Evolutionary conservation across 129 eudicot genomes (phyloP).

Genomic region (sunflower (Helianthus annuus)): HanXRQr2.0-SUNRISE NC_035436.2:52076047-52076546

Average conservation of each 20-base stretch:
- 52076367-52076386: too few relatives aligned
- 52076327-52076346: neutral
- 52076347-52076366: neutral
- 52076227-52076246: too few relatives aligned
- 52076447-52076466: too few relatives aligned
- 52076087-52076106: constrained; percentile 15
- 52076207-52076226: neutral
- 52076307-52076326: neutral
- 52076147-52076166: neutral
- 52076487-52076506: too few relatives aligned
- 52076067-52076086: constrained; percentile 34
- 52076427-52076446: too few relatives aligned
- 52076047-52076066: constrained; percentile 22
- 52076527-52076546: too few relatives aligned
- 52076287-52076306: neutral
- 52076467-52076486: too few relatives aligned
- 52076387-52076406: too few relatives aligned
- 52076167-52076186: neutral
- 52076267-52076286: neutral
- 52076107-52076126: constrained; percentile 17
- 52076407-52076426: too few relatives aligned
- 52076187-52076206: constrained; percentile 1
- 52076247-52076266: neutral
- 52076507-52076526: too few relatives aligned
- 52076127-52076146: neutral